Evolutionary conservation across 768 basidiomycete genomes (phyloP).

Genomic region (Holtermanniella nyarrowii): DNA sequence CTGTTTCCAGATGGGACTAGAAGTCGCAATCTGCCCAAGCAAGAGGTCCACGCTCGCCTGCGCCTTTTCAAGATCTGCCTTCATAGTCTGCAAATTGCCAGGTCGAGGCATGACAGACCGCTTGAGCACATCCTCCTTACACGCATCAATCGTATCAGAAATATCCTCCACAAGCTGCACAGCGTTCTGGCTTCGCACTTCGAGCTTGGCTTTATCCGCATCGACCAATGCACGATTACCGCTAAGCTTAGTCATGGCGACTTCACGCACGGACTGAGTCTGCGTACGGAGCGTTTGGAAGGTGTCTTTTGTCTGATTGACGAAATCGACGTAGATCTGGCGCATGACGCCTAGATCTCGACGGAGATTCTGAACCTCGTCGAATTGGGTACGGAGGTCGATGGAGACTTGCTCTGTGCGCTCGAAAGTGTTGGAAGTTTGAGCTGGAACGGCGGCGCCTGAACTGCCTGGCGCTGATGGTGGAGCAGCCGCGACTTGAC

Average conservation of each 20-base stretch:
- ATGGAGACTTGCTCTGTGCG: slow-evolving; percentile 46
- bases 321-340: slow-evolving; percentile 88
- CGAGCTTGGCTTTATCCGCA: slow-evolving; percentile 83
- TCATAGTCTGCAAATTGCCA: slow-evolving; percentile 57
- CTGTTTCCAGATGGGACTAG: slow-evolving; percentile 97
- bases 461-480: slow-evolving; percentile 3
- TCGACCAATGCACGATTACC: slow-evolving; percentile 82
- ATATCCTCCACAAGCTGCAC: slow-evolving; percentile 88
- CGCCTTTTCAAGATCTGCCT: slow-evolving; percentile 58
- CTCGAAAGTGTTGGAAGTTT: slow-evolving; percentile 3
- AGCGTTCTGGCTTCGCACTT: slow-evolving; percentile 74
- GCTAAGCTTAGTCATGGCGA: slow-evolving; percentile 69
- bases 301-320: slow-evolving; percentile 79
- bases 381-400: slow-evolving; percentile 84
- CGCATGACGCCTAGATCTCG: slow-evolving; percentile 88
- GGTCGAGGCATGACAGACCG: slow-evolving; percentile 75
- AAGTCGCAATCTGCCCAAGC: slow-evolving; percentile 70
- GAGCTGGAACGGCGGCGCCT: slow-evolving; percentile 4
- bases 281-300: slow-evolving; percentile 67
- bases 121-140: slow-evolving; percentile 85
- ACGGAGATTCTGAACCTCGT: slow-evolving; percentile 87
- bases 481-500: slow-evolving; percentile 62
- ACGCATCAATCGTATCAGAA: slow-evolving; percentile 75
- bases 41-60: slow-evolving; percentile 63
- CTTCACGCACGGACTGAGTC: slow-evolving; percentile 75